Evolutionary conservation across 2,329 filamentous ascomycete species (phyloP), one percentile per base, ranked within the genome.

Genomic region (Penicillium sp.): DNA sequence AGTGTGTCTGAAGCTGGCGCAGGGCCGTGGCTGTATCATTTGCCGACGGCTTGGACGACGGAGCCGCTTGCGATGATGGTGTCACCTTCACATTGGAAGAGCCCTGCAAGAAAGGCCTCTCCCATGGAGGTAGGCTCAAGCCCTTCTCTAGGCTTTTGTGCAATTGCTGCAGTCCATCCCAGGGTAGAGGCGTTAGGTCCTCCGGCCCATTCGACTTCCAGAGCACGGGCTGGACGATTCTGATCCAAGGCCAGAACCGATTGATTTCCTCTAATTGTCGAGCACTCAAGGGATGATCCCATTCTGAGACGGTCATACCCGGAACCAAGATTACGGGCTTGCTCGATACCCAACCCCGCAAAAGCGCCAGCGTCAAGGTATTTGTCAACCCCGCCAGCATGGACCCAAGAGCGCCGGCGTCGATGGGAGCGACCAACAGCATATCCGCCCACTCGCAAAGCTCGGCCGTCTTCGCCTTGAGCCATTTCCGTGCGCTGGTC

Each of bases 361-460:
- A 75, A 0, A 96, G 86, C 67, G 94, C 90, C 54, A 96, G 82
- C 7, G 96, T 82, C 55, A 96, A 82, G 34, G 88, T 96, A 69
- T 91, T 91, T 2, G 91, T 88, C 58, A 94, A 84, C 54, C 93
- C 93, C 55, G 89, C 86, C 71, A 96, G 82, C 92, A 97, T 96
- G 73, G 91, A 91, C 34, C 90, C 90, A 57, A 96, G 83, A 57
- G 88, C 89, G 71, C 95, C 90, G 7, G 92, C 91, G 73, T 95
- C 90, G 51, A 96, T 88, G 3, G 93, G 92, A 6, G 90, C 90
- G 57, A 96, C 85, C 35, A 96, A 87, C 59, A 96, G 82, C 65
- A 96, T 79, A 75, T 96, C 90, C 5, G 93, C 91, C 93, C 93
- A 97, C 62, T 91, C 85, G 65, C 92, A 91, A 61, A 96, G 77